Base-by-base conservation (phyloP, 768 basidiomycete genomes). In the Leucosporidium scottii region DNA sequence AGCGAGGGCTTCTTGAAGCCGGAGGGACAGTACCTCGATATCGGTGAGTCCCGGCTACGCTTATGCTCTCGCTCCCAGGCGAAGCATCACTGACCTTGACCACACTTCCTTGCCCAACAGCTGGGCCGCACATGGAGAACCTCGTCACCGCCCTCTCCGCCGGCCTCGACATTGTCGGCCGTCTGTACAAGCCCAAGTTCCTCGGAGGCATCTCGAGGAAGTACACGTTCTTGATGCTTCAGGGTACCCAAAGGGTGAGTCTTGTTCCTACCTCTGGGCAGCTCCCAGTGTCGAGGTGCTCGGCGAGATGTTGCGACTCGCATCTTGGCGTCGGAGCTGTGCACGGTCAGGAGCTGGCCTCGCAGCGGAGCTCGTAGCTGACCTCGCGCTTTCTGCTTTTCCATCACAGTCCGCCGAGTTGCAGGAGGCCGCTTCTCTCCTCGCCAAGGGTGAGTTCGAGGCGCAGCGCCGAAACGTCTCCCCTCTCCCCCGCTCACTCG, bases 1-100 rank as follows among this genome's bases (percentile, higher is more conserved):
- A 84, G 82, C 55, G 78, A 79, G n/a, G 76, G 79, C 6, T 89
- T 86, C 73, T 79, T 87, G 44, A 82, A 80, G 64, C 23, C 31
- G 1, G 17, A 34, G 4, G 71, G 86, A 0, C 67, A 78, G 21
- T 88, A 84, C 73, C 75, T 86, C 58, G 80, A 34, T 10, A 34
- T 34, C 10, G 34, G 34, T 34, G 34, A 34, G 34, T 34, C 34
- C 10, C 34, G 34, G 34, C 34, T 34, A 34, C 34, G 34, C 34
- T 4, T 34, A 34, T 10, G 4, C 34, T 34, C 34, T 34, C 34
- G 34, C 34, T 34, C 34, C 5, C 10, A 4, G 4, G 34, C 5
- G 34, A 34, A 34, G 34, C 34, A 34, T 34, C 34, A 4, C 34
- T 34, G 34, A 34, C 34, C 34, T 34, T 10, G 34, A 4, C 34